These are phyloP conservation scores for Closterium sp. DNA, from an alignment of 139 green algal genomes.

Conservation along the genomic window DNA sequence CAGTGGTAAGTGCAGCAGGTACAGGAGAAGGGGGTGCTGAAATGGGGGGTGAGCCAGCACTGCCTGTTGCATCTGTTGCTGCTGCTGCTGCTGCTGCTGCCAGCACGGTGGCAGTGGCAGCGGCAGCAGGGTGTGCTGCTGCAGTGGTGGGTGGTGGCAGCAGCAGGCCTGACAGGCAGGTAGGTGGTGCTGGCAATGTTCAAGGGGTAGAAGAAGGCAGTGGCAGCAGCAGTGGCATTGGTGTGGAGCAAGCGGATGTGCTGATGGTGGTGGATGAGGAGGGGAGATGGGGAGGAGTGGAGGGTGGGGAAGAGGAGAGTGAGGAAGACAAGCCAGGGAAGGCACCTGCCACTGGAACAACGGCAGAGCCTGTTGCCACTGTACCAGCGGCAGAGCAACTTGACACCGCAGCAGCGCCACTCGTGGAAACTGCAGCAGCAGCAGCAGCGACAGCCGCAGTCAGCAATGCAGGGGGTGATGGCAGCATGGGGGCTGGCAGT, in stretches of 20 bases:
- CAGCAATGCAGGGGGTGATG: not conserved
- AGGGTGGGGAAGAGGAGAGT: not conserved
- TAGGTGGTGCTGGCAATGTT: too few relatives aligned
- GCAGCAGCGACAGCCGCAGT: not conserved
- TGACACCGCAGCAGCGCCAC: too few relatives aligned
- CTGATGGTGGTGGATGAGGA: too few relatives aligned
- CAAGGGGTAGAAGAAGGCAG: too few relatives aligned
- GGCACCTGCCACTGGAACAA: too few relatives aligned
- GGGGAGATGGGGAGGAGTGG: not conserved
- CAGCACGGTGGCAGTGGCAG: not conserved
- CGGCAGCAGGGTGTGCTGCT: not conserved
- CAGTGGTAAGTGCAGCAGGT: not conserved
- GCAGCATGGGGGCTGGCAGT: not conserved
- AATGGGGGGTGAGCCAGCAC: not conserved
- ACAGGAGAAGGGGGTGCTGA: not conserved
- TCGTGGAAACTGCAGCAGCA: not conserved
- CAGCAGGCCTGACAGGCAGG: not conserved
- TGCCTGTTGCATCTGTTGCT: not conserved
- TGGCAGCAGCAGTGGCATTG: too few relatives aligned
- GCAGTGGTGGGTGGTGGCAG: not conserved
- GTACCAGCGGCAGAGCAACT: too few relatives aligned
- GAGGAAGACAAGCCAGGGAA: too few relatives aligned
- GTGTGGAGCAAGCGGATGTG: too few relatives aligned
- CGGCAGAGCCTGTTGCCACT: too few relatives aligned
- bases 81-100: not conserved